Evolutionary conservation across 768 basidiomycete species (phyloP), one percentile per base, ranked within the genome.

Genomic region (Lentinus tigrinus): DNA sequence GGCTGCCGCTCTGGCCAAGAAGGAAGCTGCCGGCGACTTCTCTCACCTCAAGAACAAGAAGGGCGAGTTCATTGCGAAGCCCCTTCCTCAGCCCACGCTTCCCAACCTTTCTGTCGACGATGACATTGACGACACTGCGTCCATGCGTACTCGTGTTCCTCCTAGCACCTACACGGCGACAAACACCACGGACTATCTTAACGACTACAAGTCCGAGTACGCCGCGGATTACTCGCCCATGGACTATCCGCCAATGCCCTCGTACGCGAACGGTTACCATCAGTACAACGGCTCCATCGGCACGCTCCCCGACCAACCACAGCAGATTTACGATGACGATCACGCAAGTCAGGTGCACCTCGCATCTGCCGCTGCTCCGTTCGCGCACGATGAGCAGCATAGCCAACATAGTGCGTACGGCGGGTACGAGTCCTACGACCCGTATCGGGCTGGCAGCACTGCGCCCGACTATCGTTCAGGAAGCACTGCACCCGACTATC

Each of bases 31-130:
- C 67, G 93, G 94, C 56, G 95, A 95, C 70, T 94, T 76, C 73
- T 90, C 90, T 44, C 93, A 95, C 70, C 79, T 96, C 63, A 95
- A 91, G 80, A 93, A 93, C 77, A 92, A 91, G 80, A 94, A 91
- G 70, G 95, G 93, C 55, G 87, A 92, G 69, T 74, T 89, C 67
- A 80, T 91, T 54, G 84, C 79, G n/a, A 82, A 87, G 64, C 88
- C 87, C 10, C 80, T 93, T 6, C 93, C 94, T 19, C 94, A 97
- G 73, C 97, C 97, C 1, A 99, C 97, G 9, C 82, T 98, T 34
- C 97, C 97, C 14, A 91, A 91, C 62, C 79, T 99, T 49, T 87
- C 85, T n/a, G 80, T 97, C 46, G 89, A 95, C 54, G 91, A 95
- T 62, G 87, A 89, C 63, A 14, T 28, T n/a, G 71, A 80, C 52